Conservation (phyloP, 2,329 filamentous ascomycete species). For the Ceratocystis variospora region DNA sequence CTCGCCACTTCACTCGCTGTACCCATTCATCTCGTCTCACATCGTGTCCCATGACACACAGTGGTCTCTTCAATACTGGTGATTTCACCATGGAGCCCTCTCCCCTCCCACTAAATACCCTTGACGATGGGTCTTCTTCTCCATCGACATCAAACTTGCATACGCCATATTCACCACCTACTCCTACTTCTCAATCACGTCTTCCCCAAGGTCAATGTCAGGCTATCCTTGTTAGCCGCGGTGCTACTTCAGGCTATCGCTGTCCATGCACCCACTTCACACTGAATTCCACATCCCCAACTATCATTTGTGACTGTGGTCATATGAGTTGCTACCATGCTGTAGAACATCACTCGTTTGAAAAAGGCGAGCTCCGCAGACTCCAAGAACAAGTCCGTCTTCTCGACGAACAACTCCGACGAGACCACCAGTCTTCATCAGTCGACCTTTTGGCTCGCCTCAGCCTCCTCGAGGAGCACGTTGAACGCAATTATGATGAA, state of each 20-base stretch:
- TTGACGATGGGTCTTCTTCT: not conserved
- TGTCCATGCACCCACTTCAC: conserved; percentile 46
- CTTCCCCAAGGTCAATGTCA: conserved; percentile 46
- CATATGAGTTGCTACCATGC: conserved; percentile 48
- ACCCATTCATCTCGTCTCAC: not conserved
- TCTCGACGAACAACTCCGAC: conserved; percentile 33
- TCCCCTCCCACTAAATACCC: conserved; percentile 10
- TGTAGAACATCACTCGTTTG: conserved; percentile 33
- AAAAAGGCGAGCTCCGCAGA: conserved; percentile 35
- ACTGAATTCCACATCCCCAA: conserved; percentile 39
- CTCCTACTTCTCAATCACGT: conserved; percentile 25
- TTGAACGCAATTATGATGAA: conserved; percentile 40
- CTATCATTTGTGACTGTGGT: conserved; percentile 44
- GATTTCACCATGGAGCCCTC: conserved; percentile 17
- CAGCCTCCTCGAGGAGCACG: conserved; percentile 38
- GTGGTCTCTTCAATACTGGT: not conserved
- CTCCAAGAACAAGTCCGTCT: conserved; percentile 34
- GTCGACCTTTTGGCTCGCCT: conserved; percentile 33
- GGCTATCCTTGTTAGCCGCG: conserved; percentile 43
- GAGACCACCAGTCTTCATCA: conserved; percentile 28
- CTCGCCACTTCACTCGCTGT: not conserved
- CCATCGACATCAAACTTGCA: conserved; percentile 19
- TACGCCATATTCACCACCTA: conserved; percentile 19
- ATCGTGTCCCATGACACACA: conserved; percentile 6
- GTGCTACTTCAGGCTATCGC: conserved; percentile 40